Evolutionary conservation across 305 asterid species (phyloP), one percentile per base, ranked within the genome.

Genomic region (Striga hermonthica): DNA sequence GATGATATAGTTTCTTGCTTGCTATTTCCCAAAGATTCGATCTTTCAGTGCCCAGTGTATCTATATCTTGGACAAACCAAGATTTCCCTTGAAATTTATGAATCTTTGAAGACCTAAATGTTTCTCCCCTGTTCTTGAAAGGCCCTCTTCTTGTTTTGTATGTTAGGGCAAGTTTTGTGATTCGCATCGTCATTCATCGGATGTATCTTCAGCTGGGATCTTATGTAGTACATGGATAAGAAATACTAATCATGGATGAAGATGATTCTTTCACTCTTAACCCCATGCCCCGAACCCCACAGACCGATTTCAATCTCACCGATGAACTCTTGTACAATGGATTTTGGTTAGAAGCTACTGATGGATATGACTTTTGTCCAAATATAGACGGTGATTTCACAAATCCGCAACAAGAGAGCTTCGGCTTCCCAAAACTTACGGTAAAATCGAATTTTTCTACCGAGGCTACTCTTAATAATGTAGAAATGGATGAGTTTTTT

Each of bases 251-350:
- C 54, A 47, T 62, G 82, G 84, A 81, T 87, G 95, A 72, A 68
- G 84, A 84, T 79, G 91, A 75, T 72, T 77, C 50, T 67, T 72
- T 47, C 70, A 72, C 78, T 38, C 86, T 78, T 56, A 75, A 72
- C 39, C 53, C 73, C 77, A 70, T 72, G 79, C 56, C 65, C 9
- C 71, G 49, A 67, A 12, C 77, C 57, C 74, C 74, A 56, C 83
- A 39, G 82, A 57, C 68, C 62, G 87, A 82, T 79, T 77, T 78
- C 82, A 70, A 12, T 68, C 75, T 76, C 79, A 84, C 84, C 82
- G 88, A 75, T 74, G 87, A 89, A 65, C 79, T 86, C 83, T 77
- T 89, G 64, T 75, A 68, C 54, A 91, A 86, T 40, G 96, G 95
- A 0, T 84, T 84, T 87, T 84, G 90, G 95, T 73, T 89, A 86